Base-by-base conservation (phyloP, 805 yeast genomes). In the Kuraishia ogatae region DNA sequence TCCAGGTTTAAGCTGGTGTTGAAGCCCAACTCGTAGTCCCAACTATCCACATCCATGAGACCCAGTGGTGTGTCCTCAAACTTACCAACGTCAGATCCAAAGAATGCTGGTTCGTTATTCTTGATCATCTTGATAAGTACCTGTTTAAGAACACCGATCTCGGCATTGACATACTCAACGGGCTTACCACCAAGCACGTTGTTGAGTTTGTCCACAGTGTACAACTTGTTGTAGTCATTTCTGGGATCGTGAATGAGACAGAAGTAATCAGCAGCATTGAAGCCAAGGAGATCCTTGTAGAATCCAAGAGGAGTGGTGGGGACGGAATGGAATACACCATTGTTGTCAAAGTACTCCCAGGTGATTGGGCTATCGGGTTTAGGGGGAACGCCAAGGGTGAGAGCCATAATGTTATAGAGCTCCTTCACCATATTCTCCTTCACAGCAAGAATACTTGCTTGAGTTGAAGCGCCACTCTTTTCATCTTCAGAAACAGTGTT, bases 191-290 rank as follows among this genome's bases (percentile, higher is more conserved):
- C 89, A 57, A 79, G 77, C 54, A 89, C 81, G 64, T 89, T 89
- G 64, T 89, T 89, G 64, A 89, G 76, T 56, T 85, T 79, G 63
- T 87, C 93, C 55, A 90, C 89, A 39, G 87, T 84, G 64, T 86
- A 84, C 56, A 87, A 75, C 57, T 80, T 75, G 62, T 84, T 81
- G 65, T 76, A 82, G 43, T 74, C 75, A 66, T 90, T 86, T 76
- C 97, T 82, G 55, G 97, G 97, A 66, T 89, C 97, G 67, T 90
- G 77, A 61, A 90, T 81, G 62, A 89, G 72, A 1, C 96, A 88
- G 55, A 89, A 87, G 57, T 76, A 68, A 54, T 75, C 71, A 28
- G 71, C 62, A 26, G 80, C 81, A 55, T 85, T 80, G 58, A 76
- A 78, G 35, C 72, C 76, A 39, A 86, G 75, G 56, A 81, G 73